Conservation (phyloP, 1,284 basidiomycete species). For the Fomitopsis palustris region DNA sequence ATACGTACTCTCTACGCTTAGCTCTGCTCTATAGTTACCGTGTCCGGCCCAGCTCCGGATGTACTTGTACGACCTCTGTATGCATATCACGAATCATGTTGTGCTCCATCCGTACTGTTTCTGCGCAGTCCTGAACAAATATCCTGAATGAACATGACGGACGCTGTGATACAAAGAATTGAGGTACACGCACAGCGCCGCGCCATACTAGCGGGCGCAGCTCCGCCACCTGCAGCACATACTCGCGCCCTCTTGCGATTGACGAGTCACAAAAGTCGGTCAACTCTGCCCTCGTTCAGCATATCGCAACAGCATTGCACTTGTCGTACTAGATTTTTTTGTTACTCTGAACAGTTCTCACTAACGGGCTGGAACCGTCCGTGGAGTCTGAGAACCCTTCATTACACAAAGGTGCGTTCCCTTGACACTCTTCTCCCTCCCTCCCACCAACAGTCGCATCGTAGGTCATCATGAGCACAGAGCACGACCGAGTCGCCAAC, state of each 20-base stretch:
- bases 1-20: neutral
- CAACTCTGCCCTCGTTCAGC: neutral
- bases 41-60: neutral
- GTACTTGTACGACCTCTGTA: conserved; percentile 2
- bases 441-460: neutral
- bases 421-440: neutral
- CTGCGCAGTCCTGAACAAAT: neutral
- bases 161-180: too few species aligned
- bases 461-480: conserved; percentile 28
- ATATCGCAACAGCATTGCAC: neutral
- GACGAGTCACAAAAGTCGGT: too few species aligned
- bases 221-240: neutral
- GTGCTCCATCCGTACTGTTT: too few species aligned
- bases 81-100: conserved; percentile 2
- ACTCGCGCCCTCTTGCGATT: neutral
- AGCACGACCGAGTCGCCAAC: conserved; percentile 63
- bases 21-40: conserved; percentile 1
- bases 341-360: neutral
- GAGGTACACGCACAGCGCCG: too few species aligned
- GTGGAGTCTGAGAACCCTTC: neutral
- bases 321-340: neutral
- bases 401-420: neutral
- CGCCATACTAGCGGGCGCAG: too few species aligned
- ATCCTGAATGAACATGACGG: too few species aligned
- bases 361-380: neutral